These are phyloP conservation scores for Kluyveromyces nonfermentans DNA, from an alignment of 805 yeast genomes.

Conservation along the genomic window DNA sequence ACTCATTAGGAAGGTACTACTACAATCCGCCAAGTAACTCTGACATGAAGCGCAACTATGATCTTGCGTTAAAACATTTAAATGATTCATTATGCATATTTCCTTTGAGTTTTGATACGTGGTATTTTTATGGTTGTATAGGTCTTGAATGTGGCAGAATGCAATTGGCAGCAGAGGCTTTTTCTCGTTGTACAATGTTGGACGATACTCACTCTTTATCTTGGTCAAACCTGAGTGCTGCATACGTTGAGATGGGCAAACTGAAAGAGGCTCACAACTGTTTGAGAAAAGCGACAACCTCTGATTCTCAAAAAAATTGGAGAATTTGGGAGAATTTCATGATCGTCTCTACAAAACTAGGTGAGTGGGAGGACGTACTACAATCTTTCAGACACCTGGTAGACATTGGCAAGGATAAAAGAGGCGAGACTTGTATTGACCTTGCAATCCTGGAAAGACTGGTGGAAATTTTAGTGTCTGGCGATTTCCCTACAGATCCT, in stretches of 20 bases:
- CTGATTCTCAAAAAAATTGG: constrained; percentile 72
- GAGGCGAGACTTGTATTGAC: constrained; percentile 61
- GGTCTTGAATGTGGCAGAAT: constrained; percentile 66
- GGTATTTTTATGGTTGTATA: constrained; percentile 90
- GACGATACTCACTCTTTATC: constrained; percentile 74
- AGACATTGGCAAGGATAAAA: constrained; percentile 43
- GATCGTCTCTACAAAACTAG: constrained; percentile 67
- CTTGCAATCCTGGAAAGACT: constrained; percentile 66
- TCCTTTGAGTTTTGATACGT: constrained; percentile 68
- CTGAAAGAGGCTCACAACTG: constrained; percentile 78
- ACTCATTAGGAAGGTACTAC: constrained; percentile 65
- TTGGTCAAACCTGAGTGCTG: constrained; percentile 88
- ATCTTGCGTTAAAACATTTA: constrained; percentile 52
- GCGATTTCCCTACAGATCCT: constrained; percentile 37
- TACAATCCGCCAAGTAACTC: constrained; percentile 53
- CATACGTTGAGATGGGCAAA: constrained; percentile 57
- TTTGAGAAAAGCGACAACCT: constrained; percentile 65
- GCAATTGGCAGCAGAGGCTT: constrained; percentile 81
- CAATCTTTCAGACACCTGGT: constrained; percentile 61
- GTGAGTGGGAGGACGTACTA: constrained; percentile 85
- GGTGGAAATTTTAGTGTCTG: constrained; percentile 50
- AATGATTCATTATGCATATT: constrained; percentile 64
- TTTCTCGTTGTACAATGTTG: constrained; percentile 78
- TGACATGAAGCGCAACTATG: constrained; percentile 43
- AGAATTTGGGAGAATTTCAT: constrained; percentile 83